These are phyloP conservation scores for Torulaspora indica DNA, from an alignment of 805 yeast species.

Conservation along the genomic window DNA sequence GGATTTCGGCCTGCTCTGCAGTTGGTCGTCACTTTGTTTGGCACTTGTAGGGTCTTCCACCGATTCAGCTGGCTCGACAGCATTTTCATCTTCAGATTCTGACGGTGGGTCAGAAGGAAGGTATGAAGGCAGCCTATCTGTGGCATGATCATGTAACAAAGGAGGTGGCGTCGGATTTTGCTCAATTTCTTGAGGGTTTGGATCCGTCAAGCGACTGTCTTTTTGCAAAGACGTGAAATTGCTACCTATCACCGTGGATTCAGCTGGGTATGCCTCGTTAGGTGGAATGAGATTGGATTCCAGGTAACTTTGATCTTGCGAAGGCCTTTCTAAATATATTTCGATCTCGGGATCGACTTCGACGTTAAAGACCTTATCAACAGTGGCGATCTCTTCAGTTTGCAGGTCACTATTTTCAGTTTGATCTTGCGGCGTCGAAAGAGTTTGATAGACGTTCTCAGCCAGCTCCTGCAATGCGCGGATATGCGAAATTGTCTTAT, in stretches of 20 bases:
- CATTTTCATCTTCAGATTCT: conserved; percentile 5
- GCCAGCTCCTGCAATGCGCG: conserved; percentile 9
- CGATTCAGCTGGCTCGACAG: background rate
- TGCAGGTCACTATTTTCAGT: background rate
- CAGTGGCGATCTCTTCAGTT: background rate
- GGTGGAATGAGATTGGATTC: background rate
- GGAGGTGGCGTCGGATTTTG: background rate
- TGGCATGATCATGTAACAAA: background rate
- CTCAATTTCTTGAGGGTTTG: background rate
- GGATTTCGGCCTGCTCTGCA: background rate
- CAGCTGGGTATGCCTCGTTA: background rate
- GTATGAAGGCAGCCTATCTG: conserved; percentile 2
- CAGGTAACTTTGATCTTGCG: background rate
- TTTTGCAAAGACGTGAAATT: background rate
- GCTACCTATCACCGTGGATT: background rate
- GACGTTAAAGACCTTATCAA: background rate
- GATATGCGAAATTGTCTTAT: conserved; percentile 4
- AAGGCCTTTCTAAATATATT: background rate
- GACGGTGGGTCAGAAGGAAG: conserved; percentile 13
- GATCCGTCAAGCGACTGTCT: background rate
- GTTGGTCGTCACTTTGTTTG: background rate
- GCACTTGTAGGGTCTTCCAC: too few species aligned
- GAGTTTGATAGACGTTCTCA: background rate
- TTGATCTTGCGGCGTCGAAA: background rate
- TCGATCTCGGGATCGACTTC: conserved; percentile 5